Base-by-base conservation (phyloP, 805 yeast species). In the Ogataea trehaloabstinens region DNA sequence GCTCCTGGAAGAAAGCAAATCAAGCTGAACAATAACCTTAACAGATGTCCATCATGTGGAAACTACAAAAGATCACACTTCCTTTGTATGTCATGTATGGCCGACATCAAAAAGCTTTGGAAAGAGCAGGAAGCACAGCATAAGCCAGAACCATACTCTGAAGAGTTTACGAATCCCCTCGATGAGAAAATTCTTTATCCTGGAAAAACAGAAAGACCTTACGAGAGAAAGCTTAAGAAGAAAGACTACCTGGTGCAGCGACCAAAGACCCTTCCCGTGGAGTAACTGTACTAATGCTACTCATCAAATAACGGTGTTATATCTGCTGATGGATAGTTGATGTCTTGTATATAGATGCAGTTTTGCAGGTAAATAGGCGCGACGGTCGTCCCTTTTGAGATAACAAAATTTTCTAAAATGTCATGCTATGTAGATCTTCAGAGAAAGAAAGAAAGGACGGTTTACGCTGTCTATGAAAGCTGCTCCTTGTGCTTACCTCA, bases 41-140 rank as follows among this genome's bases (percentile, higher is more conserved):
- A 84, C 46, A 77, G 95, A 60, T 91, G 99, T 60, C 97, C 98
- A 3, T 83, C 96, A 0, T 91, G 99, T 67, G 99, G 99, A 31
- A 83, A 85, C 46, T 83, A 78, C 52, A 93, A 91, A 66, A 75
- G 96, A 56, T 80, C 93, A 2, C 95, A 93, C 63, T 80, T 89
- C 41, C 71, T 91, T 53, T 91, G 99, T 66, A 87, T 88, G 95
- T 77, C 85, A 56, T 91, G 99, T 67, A 90, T 87, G 41, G 78
- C 74, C 22, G 89, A 89, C 58, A 84, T 93, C 56, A 82, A 78
- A 60, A 69, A 74, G 41, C 70, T 83, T 31, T 87, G 96, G 86
- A 65, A 63, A 25, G 69, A 71, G 15, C 52, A 59, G 35, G 58
- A 53, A 20, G 61, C 41, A 4, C 53, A 47, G 45, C 48, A 41